Evolutionary conservation across 106 monocot species (phyloP).

Genomic region (Amphibolis antarctica): DNA sequence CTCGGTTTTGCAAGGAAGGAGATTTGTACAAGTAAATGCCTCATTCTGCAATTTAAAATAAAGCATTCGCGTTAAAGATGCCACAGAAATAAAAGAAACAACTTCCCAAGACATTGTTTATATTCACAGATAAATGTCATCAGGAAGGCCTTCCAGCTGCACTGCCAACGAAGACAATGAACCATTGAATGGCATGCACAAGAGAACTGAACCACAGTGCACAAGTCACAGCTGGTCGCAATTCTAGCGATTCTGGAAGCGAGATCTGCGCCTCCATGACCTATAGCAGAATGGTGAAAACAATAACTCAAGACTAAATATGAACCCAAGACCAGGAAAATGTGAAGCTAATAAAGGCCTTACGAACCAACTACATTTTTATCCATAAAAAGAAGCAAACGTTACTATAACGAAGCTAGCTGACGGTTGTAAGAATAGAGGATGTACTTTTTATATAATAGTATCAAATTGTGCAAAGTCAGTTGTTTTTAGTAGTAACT

Average conservation of each 20-base stretch:
- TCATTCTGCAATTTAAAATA: not conserved
- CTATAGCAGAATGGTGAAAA: conserved; percentile 8
- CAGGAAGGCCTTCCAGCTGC: not conserved
- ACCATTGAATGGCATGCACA: not conserved
- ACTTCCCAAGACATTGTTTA: not conserved
- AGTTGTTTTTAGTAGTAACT: too few relatives aligned
- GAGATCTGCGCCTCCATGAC: conserved; percentile 18
- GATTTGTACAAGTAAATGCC: conserved; percentile 1
- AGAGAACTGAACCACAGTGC: not conserved
- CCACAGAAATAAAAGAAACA: not conserved
- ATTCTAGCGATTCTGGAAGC: conserved; percentile 8
- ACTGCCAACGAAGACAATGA: not conserved
- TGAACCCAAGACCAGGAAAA: too few relatives aligned
- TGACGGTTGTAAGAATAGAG: too few relatives aligned
- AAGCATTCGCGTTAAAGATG: not conserved
- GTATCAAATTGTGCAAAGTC: too few relatives aligned
- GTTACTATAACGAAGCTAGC: too few relatives aligned
- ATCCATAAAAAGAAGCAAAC: too few relatives aligned
- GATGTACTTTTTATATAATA: too few relatives aligned
- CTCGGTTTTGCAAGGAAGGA: not conserved
- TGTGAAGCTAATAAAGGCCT: too few relatives aligned
- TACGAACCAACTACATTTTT: too few relatives aligned
- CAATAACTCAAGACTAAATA: too few relatives aligned
- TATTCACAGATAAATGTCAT: not conserved
- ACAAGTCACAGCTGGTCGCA: too few relatives aligned